Base-by-base conservation (phyloP, 768 basidiomycete species). In the Macrolepiota albuminosa region DNA sequence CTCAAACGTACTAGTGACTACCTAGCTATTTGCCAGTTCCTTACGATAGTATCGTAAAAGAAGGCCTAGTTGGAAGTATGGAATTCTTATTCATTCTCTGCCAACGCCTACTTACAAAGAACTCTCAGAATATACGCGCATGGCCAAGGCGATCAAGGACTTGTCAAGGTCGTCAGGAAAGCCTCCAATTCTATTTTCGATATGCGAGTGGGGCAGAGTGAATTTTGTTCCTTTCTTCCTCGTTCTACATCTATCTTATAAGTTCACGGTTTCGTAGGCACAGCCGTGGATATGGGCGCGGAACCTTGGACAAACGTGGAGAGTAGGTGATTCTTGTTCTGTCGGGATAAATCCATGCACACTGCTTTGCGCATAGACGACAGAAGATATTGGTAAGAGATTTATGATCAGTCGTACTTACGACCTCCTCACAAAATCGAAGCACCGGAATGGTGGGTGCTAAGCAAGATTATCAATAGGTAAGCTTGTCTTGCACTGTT, bases 201-300 rank as follows among this genome's bases (percentile, higher is more conserved):
- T 89, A 6, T 89, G 86, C 64, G 76, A 87, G 64, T 87, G 85
- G 85, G 86, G 85, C 51, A 79, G 81, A 75, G 85, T 87, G 63
- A 67, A 31, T 18, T 26, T 29, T 33, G 59, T 33, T n/a, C 55
- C 4, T 47, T 51, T 1, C 43, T 46, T 42, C 49, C 14, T 24
- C 21, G 4, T 37, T 52, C 6, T 24, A 36, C 21, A 9, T 4
- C 21, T 10, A 29, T 48, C 31, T n/a, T 40, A 56, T 36, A 21
- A 58, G 10, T 1, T 31, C 24, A 10, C 29, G 4, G 34, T 39
- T 21, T 36, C 50, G 18, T 63, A 85, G 83, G 76, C 78, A 68
- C 82, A 85, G 72, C 81, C 81, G 1, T 86, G 84, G 84, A 64
- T 80, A 52, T 76, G 70, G 66, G 76, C 67, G 9, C 43, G 40